Evolutionary conservation across 306 rosid genomes (phyloP).

Genomic region (Carpinus fangiana): DNA sequence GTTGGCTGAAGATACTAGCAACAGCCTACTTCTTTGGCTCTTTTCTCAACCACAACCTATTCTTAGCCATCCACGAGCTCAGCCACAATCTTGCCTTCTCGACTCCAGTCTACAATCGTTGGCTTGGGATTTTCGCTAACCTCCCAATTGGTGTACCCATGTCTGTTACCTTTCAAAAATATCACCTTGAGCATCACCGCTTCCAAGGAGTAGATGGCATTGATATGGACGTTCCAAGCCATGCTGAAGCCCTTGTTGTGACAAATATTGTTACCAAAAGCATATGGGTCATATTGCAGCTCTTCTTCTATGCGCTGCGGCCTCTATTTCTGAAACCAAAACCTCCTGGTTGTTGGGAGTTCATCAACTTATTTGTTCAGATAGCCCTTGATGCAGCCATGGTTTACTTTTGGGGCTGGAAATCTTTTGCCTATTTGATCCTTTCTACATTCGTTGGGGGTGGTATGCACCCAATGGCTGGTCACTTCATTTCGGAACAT

Average conservation of each 20-base stretch:
- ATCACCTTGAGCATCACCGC: conserved; percentile 92
- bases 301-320: conserved; percentile 83
- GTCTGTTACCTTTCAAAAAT: conserved; percentile 94
- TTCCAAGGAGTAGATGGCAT: conserved; percentile 93
- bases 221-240: conserved; percentile 90
- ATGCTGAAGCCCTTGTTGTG: conserved; percentile 67
- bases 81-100: conserved; percentile 97
- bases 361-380: conserved; percentile 68
- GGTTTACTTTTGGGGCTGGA: conserved; percentile 79
- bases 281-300: conserved; percentile 80
- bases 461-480: conserved; percentile 99
- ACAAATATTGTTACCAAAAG: conserved; percentile 54
- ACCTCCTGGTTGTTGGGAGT: conserved; percentile 89
- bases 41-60: conserved; percentile 92
- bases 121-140: conserved; percentile 91
- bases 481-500: conserved; percentile 94
- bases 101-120: conserved; percentile 68
- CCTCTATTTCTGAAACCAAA: conserved; percentile 86
- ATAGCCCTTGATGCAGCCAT: conserved; percentile 58
- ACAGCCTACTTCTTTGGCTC: conserved; percentile 89
- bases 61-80: conserved; percentile 93
- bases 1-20: conserved; percentile 77
- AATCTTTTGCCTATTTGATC: conserved; percentile 69
- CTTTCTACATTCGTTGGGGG: conserved; percentile 89
- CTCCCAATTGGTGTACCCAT: conserved; percentile 93